Percentiles rank a stretch among this genome's conserved stretches.
Evolutionary conservation across 139 green algal species (phyloP).

Genomic region (Diplosphaera chodatii): DNA sequence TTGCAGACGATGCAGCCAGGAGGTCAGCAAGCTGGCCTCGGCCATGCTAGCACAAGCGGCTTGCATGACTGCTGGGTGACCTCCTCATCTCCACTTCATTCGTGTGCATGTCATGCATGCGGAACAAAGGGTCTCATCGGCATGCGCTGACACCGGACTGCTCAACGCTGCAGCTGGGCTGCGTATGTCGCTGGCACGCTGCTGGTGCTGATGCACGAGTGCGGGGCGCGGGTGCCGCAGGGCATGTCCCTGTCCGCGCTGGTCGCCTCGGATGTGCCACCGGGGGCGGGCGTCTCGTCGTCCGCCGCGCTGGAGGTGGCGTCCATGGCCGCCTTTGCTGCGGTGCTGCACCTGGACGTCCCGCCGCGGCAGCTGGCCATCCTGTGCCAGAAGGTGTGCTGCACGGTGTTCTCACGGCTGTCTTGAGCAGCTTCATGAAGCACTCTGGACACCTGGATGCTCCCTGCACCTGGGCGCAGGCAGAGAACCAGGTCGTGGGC

Average conservation of each 20-base stretch:
- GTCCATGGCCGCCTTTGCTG: constrained; percentile 62
- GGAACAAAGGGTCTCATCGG: too few relatives aligned
- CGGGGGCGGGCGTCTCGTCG: constrained; percentile 88
- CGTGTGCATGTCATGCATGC: too few relatives aligned
- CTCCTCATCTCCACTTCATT: too few relatives aligned
- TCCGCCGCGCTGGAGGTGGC: constrained; percentile 91
- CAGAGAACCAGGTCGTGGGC: constrained; percentile 90
- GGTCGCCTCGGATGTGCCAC: constrained; percentile 73
- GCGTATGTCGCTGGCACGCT: constrained; percentile 85
- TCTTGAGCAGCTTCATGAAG: too few relatives aligned
- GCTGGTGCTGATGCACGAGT: constrained; percentile 75
- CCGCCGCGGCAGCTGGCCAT: constrained; percentile 54
- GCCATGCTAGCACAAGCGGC: too few relatives aligned
- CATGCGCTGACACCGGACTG: too few relatives aligned
- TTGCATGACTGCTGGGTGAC: too few relatives aligned
- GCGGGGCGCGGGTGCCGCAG: constrained; percentile 21
- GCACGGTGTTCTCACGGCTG: too few relatives aligned
- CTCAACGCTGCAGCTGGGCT: constrained; percentile 80
- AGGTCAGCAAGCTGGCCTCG: constrained; percentile 22
- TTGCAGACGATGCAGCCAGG: constrained; percentile 39
- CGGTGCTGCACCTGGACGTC: constrained; percentile 38
- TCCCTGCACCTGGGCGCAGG: too few relatives aligned
- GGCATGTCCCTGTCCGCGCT: constrained; percentile 49
- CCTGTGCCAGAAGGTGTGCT: constrained; percentile 75
- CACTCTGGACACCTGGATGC: too few relatives aligned